Base-by-base conservation (phyloP, 352 stramenopile genomes). In the Phytophthora fragariaefolia region DNA sequence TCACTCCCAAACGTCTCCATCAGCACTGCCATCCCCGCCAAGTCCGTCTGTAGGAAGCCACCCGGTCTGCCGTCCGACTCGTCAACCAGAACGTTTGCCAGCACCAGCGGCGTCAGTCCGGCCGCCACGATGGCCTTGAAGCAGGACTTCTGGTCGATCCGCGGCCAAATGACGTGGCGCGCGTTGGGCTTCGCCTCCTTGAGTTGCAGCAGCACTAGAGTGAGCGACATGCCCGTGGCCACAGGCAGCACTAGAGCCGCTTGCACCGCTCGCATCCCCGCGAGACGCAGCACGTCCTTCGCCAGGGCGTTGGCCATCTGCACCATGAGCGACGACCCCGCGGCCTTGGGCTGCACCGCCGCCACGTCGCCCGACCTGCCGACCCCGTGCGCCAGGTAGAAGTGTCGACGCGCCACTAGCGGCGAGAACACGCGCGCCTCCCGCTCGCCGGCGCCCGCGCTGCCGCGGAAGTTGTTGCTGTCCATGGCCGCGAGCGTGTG, bases 91-190 rank as follows among this genome's bases (percentile, higher is more conserved):
- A 76, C 43, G 52, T 90, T 94, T 18, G 83, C 66, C 15, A 99
- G 68, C 23, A 98, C 88, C 13, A 99, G 73, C 42, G 95, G 97
- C 63, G 82, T 89, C 18, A 99, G 82, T 5, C 97, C 87, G 9
- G 97, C 93, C 15, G 95, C 89, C 26, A 96, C 69, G 57, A 99
- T 99, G 10, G 95, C 90, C 76, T 99, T 99, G 79, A 99, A 98
- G 77, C 97, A 99, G 49, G 94, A 98, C 77, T 99, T 99, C 80
- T 99, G 98, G 85, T 99, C 98, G 73, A 99, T 99, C 15, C 98
- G 87, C 36, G 92, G 87, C 91, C 91, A 98, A 38, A 98, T 73
- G 34, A 98, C 91, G 73, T 91, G 93, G 36, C 75, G 87, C 42
- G 80, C 74, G 12, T 65, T 13, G 10, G 85, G 72, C 10, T 83